These are phyloP conservation scores for Trichoderma sp. DNA, from an alignment of 2,329 filamentous ascomycete species.

Conservation along the genomic window DNA sequence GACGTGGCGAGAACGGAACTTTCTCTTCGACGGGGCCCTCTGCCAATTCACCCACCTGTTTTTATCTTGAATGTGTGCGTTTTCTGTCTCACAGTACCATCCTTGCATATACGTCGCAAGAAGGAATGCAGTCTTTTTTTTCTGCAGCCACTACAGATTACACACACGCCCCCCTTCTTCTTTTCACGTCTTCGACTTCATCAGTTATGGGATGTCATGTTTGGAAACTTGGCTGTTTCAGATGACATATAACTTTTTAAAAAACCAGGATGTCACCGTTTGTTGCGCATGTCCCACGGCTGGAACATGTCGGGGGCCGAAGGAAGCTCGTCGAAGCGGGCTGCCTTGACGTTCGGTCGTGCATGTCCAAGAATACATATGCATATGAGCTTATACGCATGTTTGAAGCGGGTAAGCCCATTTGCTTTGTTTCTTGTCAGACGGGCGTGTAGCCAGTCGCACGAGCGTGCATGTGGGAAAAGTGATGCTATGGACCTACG, in stretches of 20 bases:
- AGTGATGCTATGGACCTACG: neutral
- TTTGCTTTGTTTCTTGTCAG: neutral
- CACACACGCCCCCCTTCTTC: neutral
- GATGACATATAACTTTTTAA: neutral
- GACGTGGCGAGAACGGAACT: too few relatives aligned
- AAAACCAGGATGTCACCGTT: neutral
- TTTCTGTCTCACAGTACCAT: neutral
- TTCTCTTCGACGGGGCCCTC: neutral
- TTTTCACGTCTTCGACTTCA: neutral
- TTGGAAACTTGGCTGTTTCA: neutral
- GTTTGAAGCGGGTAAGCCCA: neutral
- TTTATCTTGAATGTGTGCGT: neutral
- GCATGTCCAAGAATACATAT: neutral
- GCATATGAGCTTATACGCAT: neutral
- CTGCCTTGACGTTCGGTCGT: neutral
- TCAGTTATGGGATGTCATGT: neutral
- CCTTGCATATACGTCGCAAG: neutral
- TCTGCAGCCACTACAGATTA: neutral
- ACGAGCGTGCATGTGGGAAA: neutral
- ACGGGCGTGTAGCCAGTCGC: neutral
- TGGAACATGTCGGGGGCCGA: neutral
- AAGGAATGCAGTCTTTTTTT: neutral
- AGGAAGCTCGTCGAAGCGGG: neutral
- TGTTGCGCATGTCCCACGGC: neutral
- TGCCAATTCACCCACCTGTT: too few relatives aligned